Base-by-base conservation (phyloP, 176 grass and related monocot species). In the Pontederia paniculata region DNA sequence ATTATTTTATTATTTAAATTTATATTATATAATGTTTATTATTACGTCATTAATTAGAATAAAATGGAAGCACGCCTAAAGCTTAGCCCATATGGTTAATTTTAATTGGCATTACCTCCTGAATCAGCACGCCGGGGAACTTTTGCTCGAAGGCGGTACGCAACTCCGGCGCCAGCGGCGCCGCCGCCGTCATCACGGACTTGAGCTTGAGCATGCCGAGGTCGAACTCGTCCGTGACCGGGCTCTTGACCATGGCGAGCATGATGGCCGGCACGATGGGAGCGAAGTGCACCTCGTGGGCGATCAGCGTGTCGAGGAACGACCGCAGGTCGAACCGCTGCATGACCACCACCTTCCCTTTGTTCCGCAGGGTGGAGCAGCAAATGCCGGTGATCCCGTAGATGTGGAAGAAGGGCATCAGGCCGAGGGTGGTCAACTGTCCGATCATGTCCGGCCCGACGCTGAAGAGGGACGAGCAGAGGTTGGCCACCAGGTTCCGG, bases 401-500 rank as follows among this genome's bases (percentile, higher is more conserved):
- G 78, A 89, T 95, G 75, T 95, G 89, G 84, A 95, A 89, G 73
- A 95, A 85, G 1, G 81, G 89, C 70, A 95, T 85, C 11, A 95
- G 84, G 5, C 84, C 84, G 21, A 89, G 76, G 2, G 64, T 54
- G 0, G 77, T 75, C 13, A 89, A 70, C 1, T 82, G 20, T 4
- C 90, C 85, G 2, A 42, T 17, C 50, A 70, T 50, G 46, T 83
- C 76, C 0, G 31, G 9, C 9, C 73, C 72, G 23, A 83, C 73
- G 2, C 53, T 50, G 72, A 82, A 88, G 42, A 86, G 80, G 17
- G 82, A 80, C 1, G 85, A 85, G 63, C 73, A 86, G 44, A 95
- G 78, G 69, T 75, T 95, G 16, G 89, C 75, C 0, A 88, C 84
- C 31, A 95, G 78, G 78, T 95, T 95, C n/a, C 84, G 76, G 45